These are phyloP conservation scores for Torulaspora indica DNA, from an alignment of 805 yeast species.

Conservation along the genomic window DNA sequence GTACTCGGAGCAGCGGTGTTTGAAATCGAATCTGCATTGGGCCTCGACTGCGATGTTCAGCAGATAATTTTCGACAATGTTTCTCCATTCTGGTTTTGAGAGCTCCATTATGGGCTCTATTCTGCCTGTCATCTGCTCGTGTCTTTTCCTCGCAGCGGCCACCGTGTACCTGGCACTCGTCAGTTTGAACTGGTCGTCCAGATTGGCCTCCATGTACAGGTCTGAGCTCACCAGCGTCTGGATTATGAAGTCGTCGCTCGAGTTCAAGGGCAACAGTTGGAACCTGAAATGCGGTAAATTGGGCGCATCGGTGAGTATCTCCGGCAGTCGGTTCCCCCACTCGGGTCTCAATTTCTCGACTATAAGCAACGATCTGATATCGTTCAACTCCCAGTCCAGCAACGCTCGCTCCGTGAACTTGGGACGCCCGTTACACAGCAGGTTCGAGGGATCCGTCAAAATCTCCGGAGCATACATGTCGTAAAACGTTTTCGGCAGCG, in stretches of 20 bases:
- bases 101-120: slow-evolving; percentile 34
- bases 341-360: slow-evolving; percentile 47
- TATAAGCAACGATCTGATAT: slow-evolving; percentile 58
- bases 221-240: slow-evolving; percentile 52
- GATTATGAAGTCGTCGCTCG: slow-evolving; percentile 47
- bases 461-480: slow-evolving; percentile 59
- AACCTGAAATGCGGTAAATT: slow-evolving; percentile 42
- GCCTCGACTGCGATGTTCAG: slow-evolving; percentile 63
- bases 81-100: slow-evolving; percentile 65
- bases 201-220: slow-evolving; percentile 59
- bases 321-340: slow-evolving; percentile 53
- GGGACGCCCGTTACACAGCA: slow-evolving; percentile 56
- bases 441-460: slow-evolving; percentile 39
- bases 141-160: slow-evolving; percentile 50
- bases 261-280: slow-evolving; percentile 48
- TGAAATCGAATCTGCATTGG: slow-evolving; percentile 64
- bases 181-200: slow-evolving; percentile 48
- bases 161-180: slow-evolving; percentile 63
- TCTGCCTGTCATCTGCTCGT: slow-evolving; percentile 33
- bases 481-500: slow-evolving; percentile 47
- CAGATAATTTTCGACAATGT: slow-evolving; percentile 64
- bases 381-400: slow-evolving; percentile 69
- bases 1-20: slow-evolving; percentile 44
- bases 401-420: slow-evolving; percentile 56
- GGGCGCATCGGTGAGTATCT: slow-evolving; percentile 27